These are phyloP conservation scores for Fusarium transvaalense DNA, from an alignment of 2,329 filamentous ascomycete species.

Conservation along the genomic window DNA sequence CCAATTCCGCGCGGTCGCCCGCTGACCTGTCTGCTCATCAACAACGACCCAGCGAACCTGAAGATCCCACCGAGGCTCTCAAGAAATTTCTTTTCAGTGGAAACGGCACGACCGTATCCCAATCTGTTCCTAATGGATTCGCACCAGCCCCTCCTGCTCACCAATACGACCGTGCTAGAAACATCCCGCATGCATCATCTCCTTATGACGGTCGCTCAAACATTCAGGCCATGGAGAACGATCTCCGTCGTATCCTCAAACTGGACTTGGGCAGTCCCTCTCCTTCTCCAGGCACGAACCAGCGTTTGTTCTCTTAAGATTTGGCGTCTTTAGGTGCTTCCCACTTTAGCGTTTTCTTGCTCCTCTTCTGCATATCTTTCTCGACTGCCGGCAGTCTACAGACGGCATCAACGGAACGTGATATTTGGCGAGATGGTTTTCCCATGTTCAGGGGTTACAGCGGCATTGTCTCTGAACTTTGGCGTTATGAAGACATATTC, in stretches of 20 bases:
- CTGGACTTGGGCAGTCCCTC: conserved; percentile 51
- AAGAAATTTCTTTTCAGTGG: conserved; percentile 69
- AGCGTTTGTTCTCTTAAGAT: conserved; percentile 47
- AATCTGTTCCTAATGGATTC: conserved; percentile 35
- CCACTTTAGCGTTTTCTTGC: conserved; percentile 37
- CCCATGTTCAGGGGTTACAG: conserved; percentile 15
- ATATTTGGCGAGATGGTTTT: conserved; percentile 33
- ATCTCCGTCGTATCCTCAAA: conserved; percentile 66
- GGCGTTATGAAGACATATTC: conserved; percentile 42
- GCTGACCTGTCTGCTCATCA: conserved; percentile 25
- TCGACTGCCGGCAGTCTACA: conserved; percentile 39
- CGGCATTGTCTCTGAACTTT: conserved; percentile 39
- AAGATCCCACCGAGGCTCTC: conserved; percentile 62
- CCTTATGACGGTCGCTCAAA: conserved; percentile 28
- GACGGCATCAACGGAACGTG: conserved; percentile 41
- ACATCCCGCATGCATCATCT: conserved; percentile 9
- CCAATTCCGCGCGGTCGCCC: conserved; percentile 47
- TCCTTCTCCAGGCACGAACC: conserved; percentile 35
- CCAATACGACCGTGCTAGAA: conserved; percentile 22
- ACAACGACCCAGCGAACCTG: conserved; percentile 32
- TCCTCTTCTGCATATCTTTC: conserved; percentile 44
- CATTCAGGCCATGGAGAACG: conserved; percentile 65
- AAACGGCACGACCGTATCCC: conserved; percentile 43
- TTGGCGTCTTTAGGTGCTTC: conserved; percentile 25
- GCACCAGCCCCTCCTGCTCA: conserved; percentile 36